Evolutionary conservation across 2,329 filamentous ascomycete species (phyloP).

Genomic region (Arachnomyces sp.): DNA sequence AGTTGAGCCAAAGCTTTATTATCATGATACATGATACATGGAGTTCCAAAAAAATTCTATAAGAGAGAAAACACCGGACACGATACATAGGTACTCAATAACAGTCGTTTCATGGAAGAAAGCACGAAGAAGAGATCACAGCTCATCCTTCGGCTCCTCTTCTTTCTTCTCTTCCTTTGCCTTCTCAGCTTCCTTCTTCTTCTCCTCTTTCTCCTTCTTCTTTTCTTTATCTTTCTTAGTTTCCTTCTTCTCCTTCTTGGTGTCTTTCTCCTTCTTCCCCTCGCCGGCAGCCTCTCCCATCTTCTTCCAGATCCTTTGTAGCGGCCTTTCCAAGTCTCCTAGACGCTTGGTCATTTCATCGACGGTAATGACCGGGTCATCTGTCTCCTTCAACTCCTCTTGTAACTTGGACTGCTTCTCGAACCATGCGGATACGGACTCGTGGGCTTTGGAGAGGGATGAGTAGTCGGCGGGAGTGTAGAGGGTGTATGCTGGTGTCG

Average conservation of each 20-base stretch:
- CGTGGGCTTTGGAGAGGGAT: slow-evolving; percentile 53
- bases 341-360: slow-evolving; percentile 63
- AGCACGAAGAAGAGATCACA: too few relatives aligned
- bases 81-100: too few relatives aligned
- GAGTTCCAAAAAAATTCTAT: too few relatives aligned
- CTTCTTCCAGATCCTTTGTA: slow-evolving; percentile 63
- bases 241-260: slow-evolving; percentile 25
- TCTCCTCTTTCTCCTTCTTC: slow-evolving; percentile 15
- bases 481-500: slow-evolving; percentile 49
- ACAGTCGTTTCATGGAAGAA: too few relatives aligned
- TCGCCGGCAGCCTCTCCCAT: slow-evolving; percentile 34
- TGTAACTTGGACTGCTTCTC: slow-evolving; percentile 62
- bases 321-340: slow-evolving; percentile 60
- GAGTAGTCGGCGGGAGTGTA: slow-evolving; percentile 68
- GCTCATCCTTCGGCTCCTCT: slow-evolving; percentile 10
- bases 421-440: slow-evolving; percentile 63
- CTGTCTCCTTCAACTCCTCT: slow-evolving; percentile 57
- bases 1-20: too few relatives aligned
- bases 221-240: slow-evolving; percentile 23
- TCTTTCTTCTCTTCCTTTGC: slow-evolving; percentile 25
- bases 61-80: too few relatives aligned
- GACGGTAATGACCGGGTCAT: slow-evolving; percentile 65
- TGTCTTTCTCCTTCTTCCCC: slow-evolving; percentile 16
- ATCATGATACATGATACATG: too few relatives aligned
- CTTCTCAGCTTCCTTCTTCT: slow-evolving; percentile 17